Percentiles rank a stretch among this genome's conserved stretches.
Conservation (phyloP, 2,329 filamentous ascomycete species). For the Simplicillium aogashimaense region DNA sequence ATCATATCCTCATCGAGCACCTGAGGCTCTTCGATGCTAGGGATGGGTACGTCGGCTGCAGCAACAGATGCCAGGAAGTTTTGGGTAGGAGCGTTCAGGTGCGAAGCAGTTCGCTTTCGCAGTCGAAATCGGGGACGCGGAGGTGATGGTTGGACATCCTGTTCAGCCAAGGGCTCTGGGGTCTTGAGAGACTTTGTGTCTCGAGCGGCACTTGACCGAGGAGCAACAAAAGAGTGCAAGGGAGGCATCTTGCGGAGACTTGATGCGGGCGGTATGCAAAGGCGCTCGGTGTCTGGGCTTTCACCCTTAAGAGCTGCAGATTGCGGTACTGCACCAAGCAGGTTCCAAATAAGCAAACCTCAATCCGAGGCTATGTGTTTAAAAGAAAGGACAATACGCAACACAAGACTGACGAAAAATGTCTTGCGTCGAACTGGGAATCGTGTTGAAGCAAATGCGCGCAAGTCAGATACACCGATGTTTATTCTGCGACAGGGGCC, state of each 20-base stretch:
- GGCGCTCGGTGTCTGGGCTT: constrained; percentile 1
- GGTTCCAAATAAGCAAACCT: constrained; percentile 4
- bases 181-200: constrained; percentile 33
- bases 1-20: constrained; percentile 34
- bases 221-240: constrained; percentile 33
- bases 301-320: background rate
- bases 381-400: constrained; percentile 3
- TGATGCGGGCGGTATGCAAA: constrained; percentile 3
- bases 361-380: constrained; percentile 2
- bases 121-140: constrained; percentile 44
- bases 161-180: constrained; percentile 36
- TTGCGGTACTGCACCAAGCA: constrained; percentile 1
- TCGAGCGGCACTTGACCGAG: constrained; percentile 32
- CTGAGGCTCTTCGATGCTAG: constrained; percentile 51
- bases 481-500: constrained; percentile 1
- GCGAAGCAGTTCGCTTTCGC: constrained; percentile 43
- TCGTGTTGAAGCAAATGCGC: constrained; percentile 1
- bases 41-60: constrained; percentile 53
- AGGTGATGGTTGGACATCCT: constrained; percentile 32
- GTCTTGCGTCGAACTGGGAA: constrained; percentile 1
- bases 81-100: constrained; percentile 47
- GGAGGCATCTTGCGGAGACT: constrained; percentile 27
- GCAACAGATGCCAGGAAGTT: constrained; percentile 60
- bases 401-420: constrained; percentile 1
- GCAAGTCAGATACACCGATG: background rate